Base-by-base conservation (phyloP, 345 rosid species). In the Citrus inodora region DNA sequence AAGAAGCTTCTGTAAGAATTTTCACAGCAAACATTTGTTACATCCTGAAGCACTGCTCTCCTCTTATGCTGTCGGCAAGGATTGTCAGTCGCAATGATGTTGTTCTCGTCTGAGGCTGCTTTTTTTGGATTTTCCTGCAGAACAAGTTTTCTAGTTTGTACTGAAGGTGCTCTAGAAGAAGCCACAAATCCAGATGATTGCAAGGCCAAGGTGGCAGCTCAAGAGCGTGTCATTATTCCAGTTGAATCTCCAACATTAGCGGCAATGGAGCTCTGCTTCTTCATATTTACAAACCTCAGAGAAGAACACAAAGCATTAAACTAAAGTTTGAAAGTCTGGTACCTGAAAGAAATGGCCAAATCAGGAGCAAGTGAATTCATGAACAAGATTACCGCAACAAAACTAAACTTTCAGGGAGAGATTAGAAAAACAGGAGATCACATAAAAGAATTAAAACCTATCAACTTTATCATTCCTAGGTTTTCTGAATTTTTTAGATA, bases 161-260 rank as follows among this genome's bases (percentile, higher is more conserved):
- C 76, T 17, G 67, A 55, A 40, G 86, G 56, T 60, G 84, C 83
- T 81, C 70, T 80, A 38, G 81, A 79, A 75, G 88, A 80, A 28
- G 80, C 74, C 53, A 80, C 37, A 76, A 79, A 74, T 55, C 82
- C 82, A 60, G 87, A 79, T 53, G 88, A 83, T 63, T 79, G 78
- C 71, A 89, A 71, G 46, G 89, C 87, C 71, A 91, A 71, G 30
- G 88, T 87, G 73, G 94, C 89, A 40, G 90, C 93, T 78, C 87
- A 80, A 73, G 98, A 83, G 66, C 98, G 95, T 71, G 98, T 94
- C 42, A 93, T 73, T 65, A 91, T 90, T 74, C 86, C 90, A 80
- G 76, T 80, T 80, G 79, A 69, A 25, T 70, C 83, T 79, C 85
- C 79, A 73, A 65, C 80, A 76, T 78, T 68, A 24, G 74, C 84